Conservation (phyloP, 2,329 filamentous ascomycete genomes). For the Scedosporium aurantiacum region DNA sequence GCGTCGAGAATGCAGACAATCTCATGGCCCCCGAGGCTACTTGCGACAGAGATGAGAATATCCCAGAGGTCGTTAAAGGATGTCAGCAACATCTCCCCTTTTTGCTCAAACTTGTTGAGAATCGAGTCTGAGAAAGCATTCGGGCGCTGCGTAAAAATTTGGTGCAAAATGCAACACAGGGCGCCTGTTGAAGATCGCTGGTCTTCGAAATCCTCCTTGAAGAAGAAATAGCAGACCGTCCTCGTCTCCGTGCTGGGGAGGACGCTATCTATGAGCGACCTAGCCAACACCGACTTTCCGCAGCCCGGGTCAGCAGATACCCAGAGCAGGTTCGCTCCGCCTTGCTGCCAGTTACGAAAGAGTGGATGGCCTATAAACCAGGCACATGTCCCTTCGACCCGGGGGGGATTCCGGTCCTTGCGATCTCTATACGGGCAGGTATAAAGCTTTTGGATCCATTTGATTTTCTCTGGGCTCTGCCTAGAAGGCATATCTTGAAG, state of each 20-base stretch:
- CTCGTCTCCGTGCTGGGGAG: slow-evolving; percentile 11
- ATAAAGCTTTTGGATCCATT: background rate
- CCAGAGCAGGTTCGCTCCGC: slow-evolving; percentile 15
- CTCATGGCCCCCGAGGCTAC: slow-evolving; percentile 10
- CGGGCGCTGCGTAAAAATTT: slow-evolving; percentile 20
- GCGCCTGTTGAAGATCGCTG: slow-evolving; percentile 20
- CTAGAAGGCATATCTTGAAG: background rate
- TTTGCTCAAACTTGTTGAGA: slow-evolving; percentile 6
- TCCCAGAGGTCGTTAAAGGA: slow-evolving; percentile 21
- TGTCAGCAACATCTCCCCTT: slow-evolving; percentile 10
- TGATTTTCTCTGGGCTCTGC: background rate
- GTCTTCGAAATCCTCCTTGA: slow-evolving; percentile 29
- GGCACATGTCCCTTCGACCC: slow-evolving; percentile 12
- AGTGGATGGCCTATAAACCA: slow-evolving; percentile 12
- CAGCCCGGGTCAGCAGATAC: slow-evolving; percentile 32
- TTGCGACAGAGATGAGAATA: slow-evolving; percentile 13
- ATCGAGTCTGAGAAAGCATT: slow-evolving; percentile 14
- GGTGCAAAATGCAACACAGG: slow-evolving; percentile 24
- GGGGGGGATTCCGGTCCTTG: slow-evolving; percentile 20
- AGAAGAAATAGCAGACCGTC: slow-evolving; percentile 31
- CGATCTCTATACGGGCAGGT: slow-evolving; percentile 14
- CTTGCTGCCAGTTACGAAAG: slow-evolving; percentile 13
- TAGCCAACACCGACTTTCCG: slow-evolving; percentile 31
- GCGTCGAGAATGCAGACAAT: slow-evolving; percentile 28
- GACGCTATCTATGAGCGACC: slow-evolving; percentile 21